Base-by-base conservation (phyloP, 306 rosid species). In the Vigna reflexopilosa region DNA sequence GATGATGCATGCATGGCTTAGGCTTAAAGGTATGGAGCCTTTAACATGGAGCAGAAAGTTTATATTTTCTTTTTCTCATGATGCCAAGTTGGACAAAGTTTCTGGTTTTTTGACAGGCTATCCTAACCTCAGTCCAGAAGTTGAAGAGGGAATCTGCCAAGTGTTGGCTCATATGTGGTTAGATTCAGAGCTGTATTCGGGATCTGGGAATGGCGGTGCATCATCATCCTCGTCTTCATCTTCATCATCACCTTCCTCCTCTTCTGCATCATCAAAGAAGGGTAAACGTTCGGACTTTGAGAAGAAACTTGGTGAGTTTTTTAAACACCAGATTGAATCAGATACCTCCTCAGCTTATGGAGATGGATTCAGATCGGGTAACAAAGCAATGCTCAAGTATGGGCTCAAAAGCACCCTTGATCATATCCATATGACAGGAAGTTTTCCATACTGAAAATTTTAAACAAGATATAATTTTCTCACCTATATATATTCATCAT, bases 1-100 rank as follows among this genome's bases (percentile, higher is more conserved):
- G 86, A 91, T 91, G 97, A 96, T 96, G 99, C 99, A 96, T 77
- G 99, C 94, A 16, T 96, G 99, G 99, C 97, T 96, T 44, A 84
- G 98, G 82, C 99, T 96, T 74, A 96, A 91, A 85, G 99, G 99
- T 94, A 62, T 72, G 73, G 45, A 65, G 55, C 78, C 56, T 64
- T 44, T 36, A 73, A 19, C 10, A 16, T 64, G 47, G 40, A 50
- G 52, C 74, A n/a, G 67, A 36, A 48, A 51, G 48, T 16, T 45
- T 26, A 52, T 32, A 32, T 22, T 67, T 70, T 77, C 45, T n/a
- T 77, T 77, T 80, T 77, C 80, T 62, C 64, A 40, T 32, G 59
- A 64, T 73, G 54, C 67, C 54, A 73, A 67, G 61, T 36, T 62
- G 22, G 62, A 71, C 81, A 36, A 58, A 62, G 16, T 50, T 38